A percentile compares a stretch with the other conserved stretches of the same genome.
These are phyloP conservation scores for Violaceomyces palustris DNA, from an alignment of 1,284 basidiomycete species.

Conservation along the genomic window DNA sequence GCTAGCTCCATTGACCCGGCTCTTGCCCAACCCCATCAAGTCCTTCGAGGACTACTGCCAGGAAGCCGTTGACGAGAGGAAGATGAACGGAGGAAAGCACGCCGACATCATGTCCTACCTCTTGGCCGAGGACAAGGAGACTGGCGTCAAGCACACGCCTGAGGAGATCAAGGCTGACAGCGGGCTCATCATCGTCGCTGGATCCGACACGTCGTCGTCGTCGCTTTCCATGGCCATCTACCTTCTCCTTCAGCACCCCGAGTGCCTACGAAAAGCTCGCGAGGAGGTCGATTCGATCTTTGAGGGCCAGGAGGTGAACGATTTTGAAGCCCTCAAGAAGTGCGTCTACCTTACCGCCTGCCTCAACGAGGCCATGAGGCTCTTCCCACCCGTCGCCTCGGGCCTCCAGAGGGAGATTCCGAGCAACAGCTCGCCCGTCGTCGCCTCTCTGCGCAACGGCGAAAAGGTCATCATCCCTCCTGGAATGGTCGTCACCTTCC, in stretches of 20 bases:
- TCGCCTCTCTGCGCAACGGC: conserved; percentile 10
- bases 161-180: conserved; percentile 15
- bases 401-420: conserved; percentile 14
- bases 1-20: conserved; percentile 9
- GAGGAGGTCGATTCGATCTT: conserved; percentile 15
- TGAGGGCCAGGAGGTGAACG: conserved; percentile 6
- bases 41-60: conserved; percentile 20
- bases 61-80: conserved; percentile 11
- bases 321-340: conserved; percentile 10
- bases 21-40: conserved; percentile 20
- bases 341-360: conserved; percentile 23
- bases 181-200: conserved; percentile 21
- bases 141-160: conserved; percentile 1
- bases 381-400: conserved; percentile 16
- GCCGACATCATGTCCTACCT: conserved; percentile 20
- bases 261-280: conserved; percentile 5
- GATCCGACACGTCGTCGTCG: conserved; percentile 21
- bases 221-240: conserved; percentile 18
- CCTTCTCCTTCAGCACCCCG: conserved; percentile 10
- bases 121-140: conserved; percentile 3
- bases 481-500: conserved; percentile 11
- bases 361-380: conserved; percentile 23
- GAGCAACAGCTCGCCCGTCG: conserved; percentile 1
- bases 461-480: conserved; percentile 7
- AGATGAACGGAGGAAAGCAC: conserved; percentile 4